Conservation (phyloP, 805 yeast species). For the Priceomyces melissophilus region DNA sequence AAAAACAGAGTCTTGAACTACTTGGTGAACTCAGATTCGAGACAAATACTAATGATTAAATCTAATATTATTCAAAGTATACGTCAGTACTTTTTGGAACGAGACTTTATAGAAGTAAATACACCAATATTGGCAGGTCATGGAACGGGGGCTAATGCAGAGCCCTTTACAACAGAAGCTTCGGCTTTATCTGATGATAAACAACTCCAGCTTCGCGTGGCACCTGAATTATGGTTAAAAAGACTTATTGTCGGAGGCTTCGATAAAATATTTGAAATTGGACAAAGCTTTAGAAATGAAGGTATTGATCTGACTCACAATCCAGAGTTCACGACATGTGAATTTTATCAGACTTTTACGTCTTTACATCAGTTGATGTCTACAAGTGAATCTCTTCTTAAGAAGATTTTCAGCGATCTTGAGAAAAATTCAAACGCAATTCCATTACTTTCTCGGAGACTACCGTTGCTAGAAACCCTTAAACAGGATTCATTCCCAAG, state of each 20-base stretch:
- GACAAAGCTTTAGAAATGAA: constrained; percentile 83
- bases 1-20: constrained; percentile 73
- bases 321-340: constrained; percentile 91
- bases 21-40: constrained; percentile 53
- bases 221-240: constrained; percentile 95
- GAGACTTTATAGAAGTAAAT: constrained; percentile 73
- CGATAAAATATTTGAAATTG: constrained; percentile 84
- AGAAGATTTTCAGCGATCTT: constrained; percentile 27
- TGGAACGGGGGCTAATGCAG: constrained; percentile 89
- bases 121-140: constrained; percentile 79
- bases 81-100: constrained; percentile 51
- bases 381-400: constrained; percentile 58
- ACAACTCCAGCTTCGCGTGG: constrained; percentile 67
- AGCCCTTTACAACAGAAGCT: constrained; percentile 67
- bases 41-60: constrained; percentile 48
- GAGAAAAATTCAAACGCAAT: constrained; percentile 10
- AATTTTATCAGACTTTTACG: constrained; percentile 76
- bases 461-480: constrained; percentile 14
- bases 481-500: constrained; percentile 16
- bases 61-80: constrained; percentile 53
- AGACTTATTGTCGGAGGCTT: constrained; percentile 79
- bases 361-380: constrained; percentile 62
- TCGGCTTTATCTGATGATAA: constrained; percentile 30
- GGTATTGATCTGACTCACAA: constrained; percentile 92
- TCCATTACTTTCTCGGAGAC: constrained; percentile 13